Conservation (phyloP, 352 stramenopile species). For the Phytopythium mirpurense region DNA sequence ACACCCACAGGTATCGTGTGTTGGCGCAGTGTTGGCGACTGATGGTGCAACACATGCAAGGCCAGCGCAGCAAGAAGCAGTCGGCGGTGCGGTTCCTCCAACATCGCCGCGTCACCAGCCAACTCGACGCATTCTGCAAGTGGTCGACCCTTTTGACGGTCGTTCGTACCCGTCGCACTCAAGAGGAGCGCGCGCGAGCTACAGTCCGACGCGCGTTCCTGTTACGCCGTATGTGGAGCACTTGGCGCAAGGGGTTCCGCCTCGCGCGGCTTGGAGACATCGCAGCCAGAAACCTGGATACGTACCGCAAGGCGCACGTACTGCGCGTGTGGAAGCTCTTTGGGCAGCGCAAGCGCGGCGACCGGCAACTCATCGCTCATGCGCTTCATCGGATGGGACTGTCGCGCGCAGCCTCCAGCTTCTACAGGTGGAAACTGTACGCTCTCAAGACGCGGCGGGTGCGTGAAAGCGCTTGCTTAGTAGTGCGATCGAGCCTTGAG, state of each 20-base stretch:
- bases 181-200: constrained; percentile 8
- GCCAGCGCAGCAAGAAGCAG: constrained; percentile 9
- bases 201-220: constrained; percentile 4
- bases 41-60: constrained; percentile 9
- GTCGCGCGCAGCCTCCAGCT: constrained; percentile 9
- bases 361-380: constrained; percentile 3
- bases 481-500: neutral
- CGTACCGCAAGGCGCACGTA: constrained; percentile 2
- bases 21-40: constrained; percentile 11
- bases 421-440: constrained; percentile 17
- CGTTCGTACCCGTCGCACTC: neutral
- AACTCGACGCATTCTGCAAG: constrained; percentile 1
- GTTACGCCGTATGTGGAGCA: constrained; percentile 7
- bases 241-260: constrained; percentile 17
- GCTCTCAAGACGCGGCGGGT: constrained; percentile 4
- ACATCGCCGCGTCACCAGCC: neutral
- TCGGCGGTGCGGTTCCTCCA: constrained; percentile 1
- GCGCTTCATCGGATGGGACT: constrained; percentile 7
- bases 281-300: constrained; percentile 10
- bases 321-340: constrained; percentile 22
- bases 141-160: constrained; percentile 5
- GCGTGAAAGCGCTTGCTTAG: neutral
- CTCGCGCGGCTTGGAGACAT: constrained; percentile 5
- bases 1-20: neutral
- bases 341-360: neutral